These are phyloP conservation scores for Rhododendron henanense DNA, from an alignment of 148 eudicot species.

Conservation along the genomic window DNA sequence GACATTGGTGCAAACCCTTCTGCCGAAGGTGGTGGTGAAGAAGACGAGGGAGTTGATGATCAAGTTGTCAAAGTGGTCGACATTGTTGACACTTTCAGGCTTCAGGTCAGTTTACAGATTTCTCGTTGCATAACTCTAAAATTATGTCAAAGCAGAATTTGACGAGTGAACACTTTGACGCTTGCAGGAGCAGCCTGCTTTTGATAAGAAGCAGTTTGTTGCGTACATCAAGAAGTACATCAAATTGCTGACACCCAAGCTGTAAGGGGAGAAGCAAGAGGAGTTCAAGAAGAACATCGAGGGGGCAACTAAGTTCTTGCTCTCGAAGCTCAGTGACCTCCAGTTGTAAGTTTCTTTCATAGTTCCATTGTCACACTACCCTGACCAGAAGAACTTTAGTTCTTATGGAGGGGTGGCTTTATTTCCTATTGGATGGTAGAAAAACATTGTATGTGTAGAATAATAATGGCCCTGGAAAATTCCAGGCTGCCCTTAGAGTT, in stretches of 20 bases:
- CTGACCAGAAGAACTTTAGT: not conserved
- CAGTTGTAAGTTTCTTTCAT: conserved; percentile 40
- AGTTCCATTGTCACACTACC: not conserved
- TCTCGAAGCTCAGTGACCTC: conserved; percentile 56
- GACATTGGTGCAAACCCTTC: conserved; percentile 94
- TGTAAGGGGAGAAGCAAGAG: conserved; percentile 43
- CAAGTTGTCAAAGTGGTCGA: conserved; percentile 55
- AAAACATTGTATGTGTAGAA: not conserved
- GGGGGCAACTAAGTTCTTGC: conserved; percentile 51
- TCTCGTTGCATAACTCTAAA: not conserved
- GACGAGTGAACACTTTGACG: not conserved
- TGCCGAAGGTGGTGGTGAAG: conserved; percentile 80
- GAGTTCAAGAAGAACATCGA: conserved; percentile 47
- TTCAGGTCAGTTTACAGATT: conserved; percentile 36
- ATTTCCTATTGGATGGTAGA: not conserved
- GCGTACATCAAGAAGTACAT: conserved; percentile 52
- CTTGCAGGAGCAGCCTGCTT: conserved; percentile 57
- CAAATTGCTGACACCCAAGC: conserved; percentile 47
- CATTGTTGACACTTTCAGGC: conserved; percentile 71
- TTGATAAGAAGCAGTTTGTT: conserved; percentile 59
- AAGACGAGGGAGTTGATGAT: conserved; percentile 68
- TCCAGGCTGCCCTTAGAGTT: not conserved
- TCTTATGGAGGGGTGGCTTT: not conserved
- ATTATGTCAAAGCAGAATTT: not conserved
- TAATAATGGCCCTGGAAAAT: not conserved